Percentiles rank a stretch among this genome's conserved stretches.
These are phyloP conservation scores for Kockovaella imperatae DNA, from an alignment of 768 basidiomycete species.

Conservation along the genomic window DNA sequence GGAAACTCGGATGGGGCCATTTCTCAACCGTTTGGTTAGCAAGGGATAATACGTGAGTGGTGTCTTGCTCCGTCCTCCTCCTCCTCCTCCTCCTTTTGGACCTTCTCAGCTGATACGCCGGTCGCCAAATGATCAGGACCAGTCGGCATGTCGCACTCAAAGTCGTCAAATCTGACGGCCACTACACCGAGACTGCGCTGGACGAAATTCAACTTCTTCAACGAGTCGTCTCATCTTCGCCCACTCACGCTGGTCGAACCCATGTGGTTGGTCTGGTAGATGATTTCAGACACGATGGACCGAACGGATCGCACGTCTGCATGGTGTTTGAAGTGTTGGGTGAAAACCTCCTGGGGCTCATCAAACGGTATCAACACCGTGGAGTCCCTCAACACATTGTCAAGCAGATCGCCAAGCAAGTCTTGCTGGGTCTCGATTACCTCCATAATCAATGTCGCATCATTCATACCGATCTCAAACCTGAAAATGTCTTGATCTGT, in stretches of 20 bases:
- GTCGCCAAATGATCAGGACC: conserved; percentile 53
- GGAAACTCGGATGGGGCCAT: conserved; percentile 67
- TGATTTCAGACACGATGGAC: conserved; percentile 92
- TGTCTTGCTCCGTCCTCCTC: no score
- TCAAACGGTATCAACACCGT: conserved; percentile 97
- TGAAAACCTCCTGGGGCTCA: conserved; percentile 86
- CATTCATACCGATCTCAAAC: conserved; percentile 96
- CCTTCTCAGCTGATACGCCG: not conserved
- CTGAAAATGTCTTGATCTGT: conserved; percentile 93
- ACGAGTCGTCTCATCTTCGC: conserved; percentile 78
- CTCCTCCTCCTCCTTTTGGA: not conserved
- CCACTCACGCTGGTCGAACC: conserved; percentile 73
- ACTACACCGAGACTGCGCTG: conserved; percentile 95
- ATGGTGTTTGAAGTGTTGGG: conserved; percentile 99
- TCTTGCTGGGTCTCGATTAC: conserved; percentile 90
- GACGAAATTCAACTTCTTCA: conserved; percentile 99
- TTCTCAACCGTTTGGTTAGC: conserved; percentile 46
- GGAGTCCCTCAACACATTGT: conserved; percentile 90
- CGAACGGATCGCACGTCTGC: conserved; percentile 94
- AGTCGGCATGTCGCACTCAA: conserved; percentile 97
- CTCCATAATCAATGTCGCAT: conserved; percentile 96
- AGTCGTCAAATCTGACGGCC: conserved; percentile 92
- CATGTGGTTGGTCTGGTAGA: conserved; percentile 98
- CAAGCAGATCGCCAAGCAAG: conserved; percentile 93
- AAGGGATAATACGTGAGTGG: conserved; percentile 43